A percentile compares a stretch with the other conserved stretches of the same genome.
Evolutionary conservation across 2,329 filamentous ascomycete species (phyloP).

Genomic region (Bretziella fagacearum): DNA sequence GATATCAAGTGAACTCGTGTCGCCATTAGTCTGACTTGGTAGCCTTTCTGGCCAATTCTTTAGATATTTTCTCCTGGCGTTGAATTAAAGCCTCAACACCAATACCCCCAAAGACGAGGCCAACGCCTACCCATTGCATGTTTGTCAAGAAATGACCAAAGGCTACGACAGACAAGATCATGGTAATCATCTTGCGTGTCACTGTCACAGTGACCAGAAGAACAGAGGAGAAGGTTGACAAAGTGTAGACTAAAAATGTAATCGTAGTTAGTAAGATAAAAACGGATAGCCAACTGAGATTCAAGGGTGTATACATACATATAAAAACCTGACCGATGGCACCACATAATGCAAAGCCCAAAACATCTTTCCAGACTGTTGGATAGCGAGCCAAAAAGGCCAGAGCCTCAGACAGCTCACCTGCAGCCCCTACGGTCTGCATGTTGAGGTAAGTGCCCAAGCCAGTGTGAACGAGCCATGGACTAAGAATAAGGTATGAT

Average conservation of each 20-base stretch:
- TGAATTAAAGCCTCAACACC: constrained; percentile 76
- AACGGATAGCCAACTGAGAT: background rate
- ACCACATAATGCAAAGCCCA: constrained; percentile 79
- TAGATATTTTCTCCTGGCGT: constrained; percentile 65
- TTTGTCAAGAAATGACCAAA: constrained; percentile 73
- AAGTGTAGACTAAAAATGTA: constrained; percentile 56
- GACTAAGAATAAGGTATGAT: constrained; percentile 58
- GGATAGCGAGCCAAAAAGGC: constrained; percentile 69
- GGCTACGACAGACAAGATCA: constrained; percentile 88
- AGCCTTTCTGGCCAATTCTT: constrained; percentile 45
- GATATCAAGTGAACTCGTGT: no score
- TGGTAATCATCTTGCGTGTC: constrained; percentile 97
- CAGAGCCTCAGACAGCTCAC: constrained; percentile 64
- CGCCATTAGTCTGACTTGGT: constrained; percentile 13
- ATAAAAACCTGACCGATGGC: constrained; percentile 95
- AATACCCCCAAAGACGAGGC: constrained; percentile 85
- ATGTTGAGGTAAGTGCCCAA: constrained; percentile 50
- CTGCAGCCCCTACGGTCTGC: constrained; percentile 45
- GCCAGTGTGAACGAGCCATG: constrained; percentile 56
- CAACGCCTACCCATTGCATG: constrained; percentile 93
- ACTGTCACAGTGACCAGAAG: constrained; percentile 92
- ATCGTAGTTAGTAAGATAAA: constrained; percentile 15
- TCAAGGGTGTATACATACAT: constrained; percentile 37
- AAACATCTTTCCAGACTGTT: constrained; percentile 65
- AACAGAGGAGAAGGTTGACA: constrained; percentile 80